These are phyloP conservation scores for Rhododendron williamsianum DNA, from an alignment of 148 eudicot species.

Conservation along the genomic window DNA sequence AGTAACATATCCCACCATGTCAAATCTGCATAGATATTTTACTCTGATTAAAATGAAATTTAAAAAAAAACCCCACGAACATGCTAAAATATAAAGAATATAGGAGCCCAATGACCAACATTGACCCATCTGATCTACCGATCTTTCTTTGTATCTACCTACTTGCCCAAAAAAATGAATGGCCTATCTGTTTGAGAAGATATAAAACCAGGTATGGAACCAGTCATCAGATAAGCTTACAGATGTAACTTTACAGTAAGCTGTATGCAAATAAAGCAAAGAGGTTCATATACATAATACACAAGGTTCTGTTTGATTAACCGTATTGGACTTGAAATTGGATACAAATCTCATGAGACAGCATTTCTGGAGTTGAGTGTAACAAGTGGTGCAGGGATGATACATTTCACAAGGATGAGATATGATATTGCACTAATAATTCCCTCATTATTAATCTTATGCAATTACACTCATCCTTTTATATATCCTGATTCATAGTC, in stretches of 20 bases:
- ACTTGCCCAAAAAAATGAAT: background rate
- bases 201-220: background rate
- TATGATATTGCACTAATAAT: background rate
- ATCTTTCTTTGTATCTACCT: background rate
- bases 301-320: background rate
- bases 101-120: background rate
- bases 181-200: background rate
- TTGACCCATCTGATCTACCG: background rate
- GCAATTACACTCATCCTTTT: background rate
- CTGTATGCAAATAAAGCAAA: background rate
- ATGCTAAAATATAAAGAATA: background rate
- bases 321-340: background rate
- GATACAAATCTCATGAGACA: background rate
- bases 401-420: background rate
- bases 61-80: background rate
- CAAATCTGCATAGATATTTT: conserved; percentile 54
- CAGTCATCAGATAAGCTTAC: background rate
- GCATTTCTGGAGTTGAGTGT: background rate
- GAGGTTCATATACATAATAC: background rate
- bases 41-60: background rate
- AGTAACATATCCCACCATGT: conserved; percentile 61
- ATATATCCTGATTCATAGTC: background rate
- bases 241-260: background rate
- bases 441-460: background rate
- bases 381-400: background rate